Conservation (phyloP, 2,329 filamentous ascomycete genomes). For the Emmonsia crescens region DNA sequence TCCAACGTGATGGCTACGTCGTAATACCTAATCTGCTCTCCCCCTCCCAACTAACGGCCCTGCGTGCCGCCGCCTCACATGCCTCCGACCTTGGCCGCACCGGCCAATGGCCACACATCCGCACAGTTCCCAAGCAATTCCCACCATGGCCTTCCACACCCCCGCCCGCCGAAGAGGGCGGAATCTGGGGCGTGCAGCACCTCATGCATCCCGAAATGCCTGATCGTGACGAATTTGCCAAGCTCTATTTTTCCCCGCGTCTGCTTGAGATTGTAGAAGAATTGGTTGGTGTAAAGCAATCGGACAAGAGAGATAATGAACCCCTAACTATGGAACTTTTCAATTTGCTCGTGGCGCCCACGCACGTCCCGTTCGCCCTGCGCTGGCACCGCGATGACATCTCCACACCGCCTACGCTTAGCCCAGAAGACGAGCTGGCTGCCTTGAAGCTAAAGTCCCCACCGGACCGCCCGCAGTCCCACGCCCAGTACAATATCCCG, state of each 20-base stretch:
- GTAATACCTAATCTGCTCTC: constrained; percentile 56
- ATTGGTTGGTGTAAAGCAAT: constrained; percentile 42
- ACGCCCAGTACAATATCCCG: constrained; percentile 82
- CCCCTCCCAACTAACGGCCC: constrained; percentile 42
- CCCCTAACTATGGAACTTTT: constrained; percentile 76
- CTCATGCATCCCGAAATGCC: constrained; percentile 64
- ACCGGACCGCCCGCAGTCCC: constrained; percentile 45
- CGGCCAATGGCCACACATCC: constrained; percentile 71
- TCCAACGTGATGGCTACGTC: constrained; percentile 66
- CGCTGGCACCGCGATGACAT: constrained; percentile 84
- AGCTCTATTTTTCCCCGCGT: constrained; percentile 59
- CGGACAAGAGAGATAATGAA: constrained; percentile 36
- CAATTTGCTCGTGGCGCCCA: constrained; percentile 69
- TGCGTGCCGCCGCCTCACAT: constrained; percentile 49
- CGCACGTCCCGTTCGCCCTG: constrained; percentile 56
- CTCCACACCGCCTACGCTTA: constrained; percentile 44
- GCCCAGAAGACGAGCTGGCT: constrained; percentile 54
- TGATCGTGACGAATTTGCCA: constrained; percentile 50
- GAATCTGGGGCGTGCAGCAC: constrained; percentile 87
- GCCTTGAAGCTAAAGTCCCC: constrained; percentile 44
- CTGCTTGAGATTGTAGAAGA: constrained; percentile 54
- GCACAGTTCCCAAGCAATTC: constrained; percentile 82
- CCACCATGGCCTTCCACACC: constrained; percentile 64
- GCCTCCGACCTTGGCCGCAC: constrained; percentile 52
- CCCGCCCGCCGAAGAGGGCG: constrained; percentile 38